Base-by-base conservation (phyloP, 371 early-diverging fungal species). In the Mortierella sp. region DNA sequence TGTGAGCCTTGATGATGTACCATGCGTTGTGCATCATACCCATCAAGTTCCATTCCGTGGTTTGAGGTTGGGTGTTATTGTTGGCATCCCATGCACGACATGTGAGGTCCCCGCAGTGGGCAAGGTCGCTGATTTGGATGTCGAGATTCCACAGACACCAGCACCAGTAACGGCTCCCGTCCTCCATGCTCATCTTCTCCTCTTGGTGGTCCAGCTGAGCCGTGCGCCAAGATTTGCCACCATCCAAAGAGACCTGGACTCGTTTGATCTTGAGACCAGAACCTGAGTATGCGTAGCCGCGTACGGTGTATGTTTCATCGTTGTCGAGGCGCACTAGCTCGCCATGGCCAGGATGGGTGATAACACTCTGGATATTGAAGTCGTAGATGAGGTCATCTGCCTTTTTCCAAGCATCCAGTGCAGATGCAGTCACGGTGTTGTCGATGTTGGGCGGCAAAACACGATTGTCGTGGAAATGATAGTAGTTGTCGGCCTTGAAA, bases 1-100 rank as follows among this genome's bases (percentile, higher is more conserved):
- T 24, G 40, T 79, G 66, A 40, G 84, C 65, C 55, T 79, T 85
- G 31, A 93, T 88, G 11, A 83, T 77, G 75, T 88, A 93, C 86
- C 91, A 94, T 40, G 90, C 83, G 72, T 94, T 95, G 86, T 95
- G 92, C 91, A 95, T 93, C 86, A 94, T 93, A 41, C 94, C 94
- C 82, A 94, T 88, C 45, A 92, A 87, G 76, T 94, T 94, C 95
- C 95, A 95, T 9, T 89, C 91, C 6, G 90, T 84, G 4, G 88
- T 74, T 39, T 86, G 78, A 0, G 95, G 95, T 74, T 95, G 95
- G 4, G 92, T 92, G 85, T 94, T 94, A 55, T 88, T 87, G 16
- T 86, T 80, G 11, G 88, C 83, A 75, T 95, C 94, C 93, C 93
- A 94, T 8, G 93, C 94, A 10, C 94, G 86, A 40, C 94, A 89